phyloP scores from a whole-genome alignment of 305 asterid genomes.

The Solanum hybrid region DNA sequence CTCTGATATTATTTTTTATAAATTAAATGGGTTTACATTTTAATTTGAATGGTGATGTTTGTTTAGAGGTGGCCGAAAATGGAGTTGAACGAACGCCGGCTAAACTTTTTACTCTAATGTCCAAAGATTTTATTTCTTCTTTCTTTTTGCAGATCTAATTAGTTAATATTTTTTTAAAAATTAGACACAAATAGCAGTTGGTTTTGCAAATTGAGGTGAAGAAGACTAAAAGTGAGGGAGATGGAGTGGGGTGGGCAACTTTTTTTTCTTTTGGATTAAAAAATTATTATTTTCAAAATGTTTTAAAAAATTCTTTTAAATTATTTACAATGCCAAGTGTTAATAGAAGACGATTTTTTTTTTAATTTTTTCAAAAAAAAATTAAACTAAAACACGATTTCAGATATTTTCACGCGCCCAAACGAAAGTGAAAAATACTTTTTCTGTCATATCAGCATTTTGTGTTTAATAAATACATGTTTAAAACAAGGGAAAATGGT shows the following conservation, averaged over 20 bases:
- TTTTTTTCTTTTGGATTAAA: too few relatives aligned
- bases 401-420: neutral
- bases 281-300: neutral
- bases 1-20: too few relatives aligned
- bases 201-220: neutral
- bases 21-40: neutral
- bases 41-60: neutral
- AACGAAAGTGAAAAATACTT: neutral
- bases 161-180: too few relatives aligned
- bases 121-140: too few relatives aligned
- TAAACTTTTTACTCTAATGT: neutral
- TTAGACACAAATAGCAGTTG: neutral
- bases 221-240: neutral
- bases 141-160: neutral
- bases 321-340: neutral
- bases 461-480: neutral
- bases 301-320: too few relatives aligned
- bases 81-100: neutral
- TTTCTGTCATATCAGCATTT: neutral
- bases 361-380: too few relatives aligned
- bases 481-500: too few relatives aligned
- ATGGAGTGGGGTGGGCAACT: neutral
- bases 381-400: too few relatives aligned
- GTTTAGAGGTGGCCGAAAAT: neutral
- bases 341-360: neutral